These are phyloP conservation scores for Hura crepitans DNA, from an alignment of 441 rosid genomes.

Conservation along the genomic window DNA sequence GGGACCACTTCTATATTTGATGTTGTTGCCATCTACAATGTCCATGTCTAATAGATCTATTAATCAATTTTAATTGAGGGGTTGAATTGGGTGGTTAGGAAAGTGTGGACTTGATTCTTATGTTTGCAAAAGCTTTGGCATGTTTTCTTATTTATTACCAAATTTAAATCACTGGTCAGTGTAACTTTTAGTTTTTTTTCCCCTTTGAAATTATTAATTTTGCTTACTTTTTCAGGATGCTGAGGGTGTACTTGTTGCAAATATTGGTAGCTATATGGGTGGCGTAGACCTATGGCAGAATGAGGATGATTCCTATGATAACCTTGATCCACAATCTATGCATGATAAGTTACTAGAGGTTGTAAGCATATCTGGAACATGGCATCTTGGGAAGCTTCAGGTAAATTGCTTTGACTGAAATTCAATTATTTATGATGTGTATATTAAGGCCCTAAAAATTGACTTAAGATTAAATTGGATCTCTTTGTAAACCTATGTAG, in stretches of 20 bases:
- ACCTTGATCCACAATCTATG: conserved; percentile 93
- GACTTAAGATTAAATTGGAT: neutral
- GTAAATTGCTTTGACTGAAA: conserved; percentile 33
- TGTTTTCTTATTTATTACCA: neutral
- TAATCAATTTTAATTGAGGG: neutral
- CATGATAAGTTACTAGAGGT: conserved; percentile 92
- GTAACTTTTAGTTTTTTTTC: neutral
- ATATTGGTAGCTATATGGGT: conserved; percentile 99
- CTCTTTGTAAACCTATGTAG: neutral
- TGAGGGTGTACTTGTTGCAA: conserved; percentile 94
- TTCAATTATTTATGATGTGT: neutral
- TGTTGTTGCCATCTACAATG: neutral
- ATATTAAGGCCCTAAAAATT: neutral
- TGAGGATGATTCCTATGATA: conserved; percentile 82
- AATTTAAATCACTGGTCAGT: neutral
- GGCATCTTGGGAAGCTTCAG: conserved; percentile 99
- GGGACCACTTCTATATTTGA: neutral
- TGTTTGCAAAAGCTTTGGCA: neutral
- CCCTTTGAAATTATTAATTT: conserved; percentile 17
- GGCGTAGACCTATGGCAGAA: conserved; percentile 98
- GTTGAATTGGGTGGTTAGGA: neutral
- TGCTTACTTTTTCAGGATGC: conserved; percentile 58
- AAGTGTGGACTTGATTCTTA: neutral
- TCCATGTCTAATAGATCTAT: neutral
- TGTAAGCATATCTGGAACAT: conserved; percentile 93